Base-by-base conservation (phyloP, 306 rosid species). In the Potentilla sterilis region DNA sequence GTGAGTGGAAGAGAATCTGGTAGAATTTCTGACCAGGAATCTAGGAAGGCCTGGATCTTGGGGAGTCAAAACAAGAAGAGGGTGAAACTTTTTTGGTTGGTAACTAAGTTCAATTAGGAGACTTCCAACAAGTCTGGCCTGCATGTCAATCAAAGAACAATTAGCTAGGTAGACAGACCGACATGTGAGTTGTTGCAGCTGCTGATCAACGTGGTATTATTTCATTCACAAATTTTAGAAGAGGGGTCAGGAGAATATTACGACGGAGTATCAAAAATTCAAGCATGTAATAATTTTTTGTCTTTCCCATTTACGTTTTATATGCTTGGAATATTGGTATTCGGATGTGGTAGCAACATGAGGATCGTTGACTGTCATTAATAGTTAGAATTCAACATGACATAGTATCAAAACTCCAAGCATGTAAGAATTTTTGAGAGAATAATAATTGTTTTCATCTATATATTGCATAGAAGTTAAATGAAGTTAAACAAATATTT, bases 151-250 rank as follows among this genome's bases (percentile, higher is more conserved):
- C 16, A 2, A 18, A 24, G 37, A 16, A 8, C 6, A 13, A 3
- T 35, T 57, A 38, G 41, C 18, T 42, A 40, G 63, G 14, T 9
- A 10, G 5, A 59, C 1, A 28, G 66, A 59, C 0, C 4, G 48
- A 7, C 69, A 37, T 37, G 7, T 19, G 28, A 65, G 46, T 15
- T 38, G 47, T 35, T 18, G 66, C 76, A 72, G 77, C 69, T 24
- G 69, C 28, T 28, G 68, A 40, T 2, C 76, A 51, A 55, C 65
- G 76, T 72, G 51, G 66, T n/a, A 12, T 70, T 34, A 14, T 70
- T 48, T 70, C 22, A 34, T 70, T 70, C 28, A 70, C 32, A 16
- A 43, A 4, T 42, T 67, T 10, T 38, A 34, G 4, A 63, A 18
- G 24, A 14, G 12, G 67, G 69, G 69, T 63, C 16, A n/a, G 69